Conservation (phyloP, 805 yeast genomes). For the Suhomyces tanzawaensis region DNA sequence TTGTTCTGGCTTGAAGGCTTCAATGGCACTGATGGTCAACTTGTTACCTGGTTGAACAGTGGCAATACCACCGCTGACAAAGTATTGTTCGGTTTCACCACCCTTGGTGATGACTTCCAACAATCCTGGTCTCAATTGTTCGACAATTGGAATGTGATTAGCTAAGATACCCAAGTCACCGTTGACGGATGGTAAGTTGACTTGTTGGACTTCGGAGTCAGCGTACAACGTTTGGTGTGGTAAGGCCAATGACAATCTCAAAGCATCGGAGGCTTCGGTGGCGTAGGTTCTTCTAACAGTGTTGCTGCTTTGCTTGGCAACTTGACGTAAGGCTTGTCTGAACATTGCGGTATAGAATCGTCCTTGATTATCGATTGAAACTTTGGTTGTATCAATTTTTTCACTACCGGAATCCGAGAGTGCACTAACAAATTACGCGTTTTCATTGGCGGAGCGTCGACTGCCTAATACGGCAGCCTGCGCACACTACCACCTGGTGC, state of each 20-base stretch:
- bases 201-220: constrained; percentile 62
- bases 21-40: constrained; percentile 87
- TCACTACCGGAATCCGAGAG: constrained; percentile 8
- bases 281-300: constrained; percentile 84
- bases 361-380: not conserved
- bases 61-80: constrained; percentile 95
- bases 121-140: constrained; percentile 94
- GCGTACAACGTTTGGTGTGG: constrained; percentile 77
- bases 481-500: too few relatives aligned
- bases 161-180: constrained; percentile 98
- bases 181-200: constrained; percentile 90
- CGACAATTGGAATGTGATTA: constrained; percentile 95
- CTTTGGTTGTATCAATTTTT: constrained; percentile 5
- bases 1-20: constrained; percentile 88
- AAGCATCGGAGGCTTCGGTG: constrained; percentile 73
- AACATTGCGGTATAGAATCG: constrained; percentile 41
- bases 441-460: constrained; percentile 35
- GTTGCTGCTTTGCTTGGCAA: constrained; percentile 54
- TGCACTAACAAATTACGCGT: constrained; percentile 12
- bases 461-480: constrained; percentile 26
- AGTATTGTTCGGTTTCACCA: constrained; percentile 71
- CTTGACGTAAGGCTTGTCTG: constrained; percentile 62
- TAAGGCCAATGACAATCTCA: constrained; percentile 85
- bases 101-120: constrained; percentile 84
- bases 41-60: constrained; percentile 93